Conservation (phyloP, 2,329 filamentous ascomycete species). For the Eurotiales sp. region DNA sequence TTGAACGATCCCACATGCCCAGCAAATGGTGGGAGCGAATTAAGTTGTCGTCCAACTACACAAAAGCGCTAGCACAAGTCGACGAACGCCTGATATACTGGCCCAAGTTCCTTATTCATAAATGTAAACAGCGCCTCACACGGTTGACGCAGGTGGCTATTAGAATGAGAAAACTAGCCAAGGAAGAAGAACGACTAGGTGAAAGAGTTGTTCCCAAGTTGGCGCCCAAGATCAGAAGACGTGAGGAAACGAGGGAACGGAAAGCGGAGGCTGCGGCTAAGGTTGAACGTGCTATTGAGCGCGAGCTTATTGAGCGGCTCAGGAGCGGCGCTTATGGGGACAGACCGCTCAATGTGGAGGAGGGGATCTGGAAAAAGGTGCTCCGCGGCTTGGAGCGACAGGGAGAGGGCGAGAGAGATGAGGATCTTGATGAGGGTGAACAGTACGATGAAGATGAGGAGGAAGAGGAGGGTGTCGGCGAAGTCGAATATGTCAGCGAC, state of each 20-base stretch:
- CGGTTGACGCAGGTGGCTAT: conserved; percentile 89
- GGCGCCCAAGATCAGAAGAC: conserved; percentile 80
- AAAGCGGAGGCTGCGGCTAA: conserved; percentile 82
- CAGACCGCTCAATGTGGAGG: conserved; percentile 89
- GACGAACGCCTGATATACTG: conserved; percentile 87
- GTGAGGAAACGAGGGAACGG: conserved; percentile 71
- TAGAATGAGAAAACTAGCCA: conserved; percentile 68
- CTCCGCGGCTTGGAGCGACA: conserved; percentile 83
- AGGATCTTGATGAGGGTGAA: conserved; percentile 84
- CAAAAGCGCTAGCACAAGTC: conserved; percentile 80
- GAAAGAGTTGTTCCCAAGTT: conserved; percentile 85
- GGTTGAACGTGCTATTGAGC: conserved; percentile 91
- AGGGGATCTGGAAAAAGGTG: conserved; percentile 96
- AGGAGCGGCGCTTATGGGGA: conserved; percentile 93
- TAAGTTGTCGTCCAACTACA: conserved; percentile 85
- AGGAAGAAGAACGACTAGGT: conserved; percentile 83
- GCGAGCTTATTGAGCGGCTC: conserved; percentile 86
- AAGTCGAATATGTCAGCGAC: conserved; percentile 91
- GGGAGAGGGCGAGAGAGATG: conserved; percentile 76
- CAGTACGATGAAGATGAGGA: conserved; percentile 72
- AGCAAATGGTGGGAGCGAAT: conserved; percentile 93
- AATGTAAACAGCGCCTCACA: conserved; percentile 94
- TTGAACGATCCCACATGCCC: conserved; percentile 83
- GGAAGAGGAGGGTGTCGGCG: conserved; percentile 67
- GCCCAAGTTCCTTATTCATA: conserved; percentile 88